Evolutionary conservation across 805 yeast genomes (phyloP).

Genomic region (Cyberlindnera xishuangbannaensis): DNA sequence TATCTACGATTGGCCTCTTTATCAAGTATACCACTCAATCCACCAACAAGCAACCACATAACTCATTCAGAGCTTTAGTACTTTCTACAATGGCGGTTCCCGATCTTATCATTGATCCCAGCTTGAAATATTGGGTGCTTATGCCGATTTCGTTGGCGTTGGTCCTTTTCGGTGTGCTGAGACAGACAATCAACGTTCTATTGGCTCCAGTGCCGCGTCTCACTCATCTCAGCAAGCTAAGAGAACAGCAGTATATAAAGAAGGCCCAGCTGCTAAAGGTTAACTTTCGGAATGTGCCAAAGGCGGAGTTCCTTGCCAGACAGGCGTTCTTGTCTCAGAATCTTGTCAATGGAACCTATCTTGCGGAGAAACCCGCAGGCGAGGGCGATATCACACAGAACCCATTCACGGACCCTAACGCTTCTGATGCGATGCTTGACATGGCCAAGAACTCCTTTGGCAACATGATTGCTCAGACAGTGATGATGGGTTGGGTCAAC

Average conservation of each 20-base stretch:
- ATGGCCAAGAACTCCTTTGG: conserved; percentile 80
- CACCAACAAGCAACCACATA: no score
- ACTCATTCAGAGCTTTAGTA: no score
- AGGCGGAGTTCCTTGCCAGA: conserved; percentile 47
- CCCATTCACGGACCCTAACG: conserved; percentile 65
- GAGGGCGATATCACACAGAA: conserved; percentile 37
- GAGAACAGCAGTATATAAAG: conserved; percentile 59
- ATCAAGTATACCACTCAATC: no score
- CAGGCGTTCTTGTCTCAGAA: conserved; percentile 41
- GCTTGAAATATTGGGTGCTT: conserved; percentile 82
- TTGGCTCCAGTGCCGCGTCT: conserved; percentile 52
- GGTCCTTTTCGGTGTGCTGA: conserved; percentile 78
- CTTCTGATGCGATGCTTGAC: conserved; percentile 65
- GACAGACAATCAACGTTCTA: conserved; percentile 61
- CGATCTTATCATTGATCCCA: conserved; percentile 70
- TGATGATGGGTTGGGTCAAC: conserved; percentile 95
- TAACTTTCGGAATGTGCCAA: conserved; percentile 48
- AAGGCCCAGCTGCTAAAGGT: conserved; percentile 53
- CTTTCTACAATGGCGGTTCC: conserved; percentile 30
- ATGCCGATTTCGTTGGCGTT: conserved; percentile 85
- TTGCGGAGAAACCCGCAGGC: conserved; percentile 38
- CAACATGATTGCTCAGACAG: conserved; percentile 84
- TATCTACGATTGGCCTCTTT: no score
- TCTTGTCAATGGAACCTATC: conserved; percentile 41
- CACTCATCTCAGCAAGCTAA: conserved; percentile 42